phyloP scores from a whole-genome alignment of 2,329 filamentous ascomycete species.

The Leptosphaerulina australis region DNA sequence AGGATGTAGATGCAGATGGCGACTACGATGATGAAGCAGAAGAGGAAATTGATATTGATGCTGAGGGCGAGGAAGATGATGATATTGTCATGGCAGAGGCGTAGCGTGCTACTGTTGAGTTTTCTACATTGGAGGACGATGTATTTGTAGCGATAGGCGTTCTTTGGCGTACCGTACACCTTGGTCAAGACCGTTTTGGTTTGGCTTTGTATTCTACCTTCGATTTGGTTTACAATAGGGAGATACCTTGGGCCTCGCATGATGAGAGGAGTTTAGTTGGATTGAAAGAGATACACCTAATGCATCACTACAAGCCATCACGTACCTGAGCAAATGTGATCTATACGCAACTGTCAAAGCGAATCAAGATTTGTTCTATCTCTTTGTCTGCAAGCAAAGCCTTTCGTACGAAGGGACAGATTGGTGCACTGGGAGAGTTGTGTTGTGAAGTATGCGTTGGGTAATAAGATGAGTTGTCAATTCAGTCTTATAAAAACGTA shows the following conservation, averaged over 20 bases:
- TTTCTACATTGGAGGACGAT: background rate
- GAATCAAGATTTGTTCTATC: background rate
- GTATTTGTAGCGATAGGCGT: constrained; percentile 15
- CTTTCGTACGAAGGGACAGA: too few species aligned
- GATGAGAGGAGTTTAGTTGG: constrained; percentile 10
- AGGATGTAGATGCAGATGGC: constrained; percentile 36
- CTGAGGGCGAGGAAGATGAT: constrained; percentile 37
- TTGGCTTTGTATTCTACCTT: constrained; percentile 15
- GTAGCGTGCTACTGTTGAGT: constrained; percentile 5
- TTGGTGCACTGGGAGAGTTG: too few species aligned
- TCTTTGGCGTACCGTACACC: background rate
- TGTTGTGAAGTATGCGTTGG: too few species aligned
- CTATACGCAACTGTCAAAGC: constrained; percentile 1
- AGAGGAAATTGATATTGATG: constrained; percentile 31
- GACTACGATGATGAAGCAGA: constrained; percentile 29
- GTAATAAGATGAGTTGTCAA: too few species aligned
- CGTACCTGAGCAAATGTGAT: background rate
- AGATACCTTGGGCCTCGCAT: constrained; percentile 32
- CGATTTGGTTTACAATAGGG: constrained; percentile 19
- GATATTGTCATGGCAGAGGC: constrained; percentile 38
- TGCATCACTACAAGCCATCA: constrained; percentile 1
- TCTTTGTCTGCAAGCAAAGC: background rate
- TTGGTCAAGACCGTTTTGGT: background rate
- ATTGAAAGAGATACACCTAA: constrained; percentile 5
- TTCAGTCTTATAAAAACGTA: too few species aligned